These are phyloP conservation scores for Brassica incana DNA, from an alignment of 345 rosid species.

Conservation along the genomic window DNA sequence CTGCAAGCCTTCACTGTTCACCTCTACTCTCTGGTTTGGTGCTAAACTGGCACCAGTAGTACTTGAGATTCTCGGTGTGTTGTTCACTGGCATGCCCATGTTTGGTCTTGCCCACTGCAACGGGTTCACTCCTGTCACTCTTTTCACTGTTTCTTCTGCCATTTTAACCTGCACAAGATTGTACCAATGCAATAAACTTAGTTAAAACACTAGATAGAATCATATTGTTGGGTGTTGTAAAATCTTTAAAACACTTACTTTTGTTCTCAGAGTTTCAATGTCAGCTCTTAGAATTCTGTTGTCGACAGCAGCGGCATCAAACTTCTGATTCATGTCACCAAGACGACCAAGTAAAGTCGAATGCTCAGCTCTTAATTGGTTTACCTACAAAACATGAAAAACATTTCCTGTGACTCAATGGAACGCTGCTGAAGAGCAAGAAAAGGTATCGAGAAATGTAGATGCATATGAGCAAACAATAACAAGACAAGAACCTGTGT, in stretches of 20 bases:
- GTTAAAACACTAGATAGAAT: neutral
- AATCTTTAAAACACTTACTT: conserved; percentile 11
- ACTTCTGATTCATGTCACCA: conserved; percentile 73
- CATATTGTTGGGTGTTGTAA: neutral
- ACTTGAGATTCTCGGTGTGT: conserved; percentile 1
- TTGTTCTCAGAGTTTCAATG: conserved; percentile 85
- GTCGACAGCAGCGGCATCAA: conserved; percentile 75
- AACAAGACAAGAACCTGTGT: conserved; percentile 56
- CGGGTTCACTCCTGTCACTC: conserved; percentile 80
- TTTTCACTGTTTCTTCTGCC: conserved; percentile 97
- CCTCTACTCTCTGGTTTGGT: conserved; percentile 34
- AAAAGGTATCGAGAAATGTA: neutral
- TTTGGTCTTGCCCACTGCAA: conserved; percentile 57
- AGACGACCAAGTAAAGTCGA: conserved; percentile 63
- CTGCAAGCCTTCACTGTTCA: conserved; percentile 19
- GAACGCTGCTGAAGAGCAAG: neutral
- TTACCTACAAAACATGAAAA: conserved; percentile 53
- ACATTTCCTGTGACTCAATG: neutral
- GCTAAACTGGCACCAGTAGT: conserved; percentile 6
- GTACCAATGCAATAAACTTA: conserved; percentile 1
- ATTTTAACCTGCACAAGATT: conserved; percentile 70
- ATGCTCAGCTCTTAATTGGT: conserved; percentile 74
- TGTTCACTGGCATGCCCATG: conserved; percentile 38
- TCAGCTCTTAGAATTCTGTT: conserved; percentile 94
- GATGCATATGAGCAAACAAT: neutral